Conservation (phyloP, 2,329 filamentous ascomycete species). For the Ophiostoma fasciatum region DNA sequence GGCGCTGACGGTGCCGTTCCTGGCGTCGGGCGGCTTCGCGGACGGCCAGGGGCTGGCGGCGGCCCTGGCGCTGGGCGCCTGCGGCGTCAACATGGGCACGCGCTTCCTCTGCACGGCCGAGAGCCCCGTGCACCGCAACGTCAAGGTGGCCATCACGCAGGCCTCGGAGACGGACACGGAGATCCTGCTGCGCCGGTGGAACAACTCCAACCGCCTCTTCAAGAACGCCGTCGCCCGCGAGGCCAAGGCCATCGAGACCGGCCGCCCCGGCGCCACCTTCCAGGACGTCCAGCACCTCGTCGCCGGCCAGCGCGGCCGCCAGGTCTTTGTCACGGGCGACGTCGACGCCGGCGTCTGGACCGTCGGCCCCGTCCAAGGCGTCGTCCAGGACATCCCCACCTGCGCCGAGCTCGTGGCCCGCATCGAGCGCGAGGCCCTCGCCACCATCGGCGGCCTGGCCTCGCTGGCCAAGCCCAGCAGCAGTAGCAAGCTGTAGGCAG, state of each 20-base stretch:
- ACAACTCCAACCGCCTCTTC: slow-evolving; percentile 78
- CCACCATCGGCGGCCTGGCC: slow-evolving; percentile 46
- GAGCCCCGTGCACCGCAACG: slow-evolving; percentile 79
- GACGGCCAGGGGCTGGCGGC: slow-evolving; percentile 89
- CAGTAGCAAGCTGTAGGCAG: not conserved
- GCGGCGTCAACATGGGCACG: slow-evolving; percentile 97
- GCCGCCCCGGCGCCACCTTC: slow-evolving; percentile 30
- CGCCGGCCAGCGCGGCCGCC: slow-evolving; percentile 74
- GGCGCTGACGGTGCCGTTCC: slow-evolving; percentile 73
- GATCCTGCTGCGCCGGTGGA: slow-evolving; percentile 78
- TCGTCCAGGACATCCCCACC: slow-evolving; percentile 72
- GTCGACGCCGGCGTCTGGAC: slow-evolving; percentile 91
- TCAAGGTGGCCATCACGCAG: slow-evolving; percentile 84
- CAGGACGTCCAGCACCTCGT: slow-evolving; percentile 75
- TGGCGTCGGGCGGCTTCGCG: slow-evolving; percentile 89
- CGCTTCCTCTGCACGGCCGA: slow-evolving; percentile 94
- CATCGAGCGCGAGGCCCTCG: slow-evolving; percentile 64
- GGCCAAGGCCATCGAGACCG: slow-evolving; percentile 58
- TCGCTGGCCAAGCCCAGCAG: no score
- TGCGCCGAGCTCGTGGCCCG: slow-evolving; percentile 53
- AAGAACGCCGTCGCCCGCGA: slow-evolving; percentile 76
- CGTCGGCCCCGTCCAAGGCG: slow-evolving; percentile 82
- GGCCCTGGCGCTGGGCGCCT: slow-evolving; percentile 75
- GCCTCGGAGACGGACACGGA: slow-evolving; percentile 85
- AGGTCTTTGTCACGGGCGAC: slow-evolving; percentile 89